Conservation (phyloP, 2,329 filamentous ascomycete species). For the Penicillium fuscoglaucum region DNA sequence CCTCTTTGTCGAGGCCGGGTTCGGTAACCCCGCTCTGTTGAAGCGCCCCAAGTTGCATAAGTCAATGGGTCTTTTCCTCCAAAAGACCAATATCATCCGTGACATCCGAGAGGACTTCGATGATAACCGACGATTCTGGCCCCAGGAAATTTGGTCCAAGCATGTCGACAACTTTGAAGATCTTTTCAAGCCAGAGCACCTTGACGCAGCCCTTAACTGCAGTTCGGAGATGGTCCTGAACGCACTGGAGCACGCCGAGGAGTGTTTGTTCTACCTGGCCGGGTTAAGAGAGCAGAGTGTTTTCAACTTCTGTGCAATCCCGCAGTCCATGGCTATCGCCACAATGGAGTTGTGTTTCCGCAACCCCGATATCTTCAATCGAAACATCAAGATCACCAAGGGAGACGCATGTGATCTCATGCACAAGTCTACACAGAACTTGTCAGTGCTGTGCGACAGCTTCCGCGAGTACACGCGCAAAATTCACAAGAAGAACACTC, state of each 20-base stretch:
- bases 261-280: conserved; percentile 97
- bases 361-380: conserved; percentile 81
- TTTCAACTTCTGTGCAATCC: conserved; percentile 98
- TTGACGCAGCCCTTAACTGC: conserved; percentile 76
- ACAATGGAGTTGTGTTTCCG: conserved; percentile 90
- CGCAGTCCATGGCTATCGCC: conserved; percentile 95
- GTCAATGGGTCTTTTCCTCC: conserved; percentile 95
- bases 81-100: conserved; percentile 98
- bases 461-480: conserved; percentile 75
- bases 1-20: conserved; percentile 81
- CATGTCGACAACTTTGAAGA: conserved; percentile 88
- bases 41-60: conserved; percentile 79
- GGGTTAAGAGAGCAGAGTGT: conserved; percentile 93
- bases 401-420: conserved; percentile 89
- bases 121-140: conserved; percentile 90
- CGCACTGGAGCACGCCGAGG: conserved; percentile 80
- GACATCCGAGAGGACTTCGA: conserved; percentile 88
- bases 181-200: conserved; percentile 78
- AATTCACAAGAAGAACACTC: conserved; percentile 93
- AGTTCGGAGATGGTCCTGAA: conserved; percentile 93
- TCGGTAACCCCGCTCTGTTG: conserved; percentile 82
- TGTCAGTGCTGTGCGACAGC: conserved; percentile 74
- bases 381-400: conserved; percentile 95
- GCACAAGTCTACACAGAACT: conserved; percentile 88
- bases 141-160: conserved; percentile 95